Conservation (phyloP, 306 rosid species). For the Rosa rugosa region DNA sequence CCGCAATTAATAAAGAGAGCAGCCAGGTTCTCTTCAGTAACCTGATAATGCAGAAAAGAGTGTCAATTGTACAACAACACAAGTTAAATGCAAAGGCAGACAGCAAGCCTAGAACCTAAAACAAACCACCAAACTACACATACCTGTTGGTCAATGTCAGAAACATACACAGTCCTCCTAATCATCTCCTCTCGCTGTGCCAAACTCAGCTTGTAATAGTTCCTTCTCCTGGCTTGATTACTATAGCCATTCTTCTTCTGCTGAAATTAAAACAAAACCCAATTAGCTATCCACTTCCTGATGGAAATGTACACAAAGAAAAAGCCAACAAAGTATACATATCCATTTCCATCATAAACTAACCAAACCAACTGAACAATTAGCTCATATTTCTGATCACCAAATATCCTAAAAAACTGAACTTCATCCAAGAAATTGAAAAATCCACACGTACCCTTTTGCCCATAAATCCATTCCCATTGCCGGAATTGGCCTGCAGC, state of each 20-base stretch:
- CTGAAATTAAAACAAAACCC: constrained; percentile 4
- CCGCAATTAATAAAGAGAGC: constrained; percentile 90
- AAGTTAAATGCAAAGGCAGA: constrained; percentile 15
- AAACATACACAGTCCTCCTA: constrained; percentile 93
- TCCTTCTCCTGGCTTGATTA: constrained; percentile 63
- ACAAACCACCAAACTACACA: constrained; percentile 5
- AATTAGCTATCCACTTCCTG: neutral
- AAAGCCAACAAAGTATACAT: neutral
- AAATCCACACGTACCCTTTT: constrained; percentile 58
- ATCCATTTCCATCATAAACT: neutral
- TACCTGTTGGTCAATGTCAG: constrained; percentile 97
- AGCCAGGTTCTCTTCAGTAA: constrained; percentile 98
- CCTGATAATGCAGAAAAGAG: constrained; percentile 46
- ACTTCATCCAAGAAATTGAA: too few species aligned
- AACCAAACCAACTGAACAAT: constrained; percentile 10
- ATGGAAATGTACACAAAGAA: constrained; percentile 1
- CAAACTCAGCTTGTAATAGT: constrained; percentile 58
- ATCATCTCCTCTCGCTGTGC: constrained; percentile 88
- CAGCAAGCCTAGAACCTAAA: neutral
- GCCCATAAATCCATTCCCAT: constrained; percentile 45
- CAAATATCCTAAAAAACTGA: constrained; percentile 2
- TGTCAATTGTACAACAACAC: constrained; percentile 18
- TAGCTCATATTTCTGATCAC: neutral
- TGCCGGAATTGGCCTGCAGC: constrained; percentile 37
- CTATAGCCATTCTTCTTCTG: constrained; percentile 89